Base-by-base conservation (phyloP, 257 asterid species). In the Cynanchum wilfordii region DNA sequence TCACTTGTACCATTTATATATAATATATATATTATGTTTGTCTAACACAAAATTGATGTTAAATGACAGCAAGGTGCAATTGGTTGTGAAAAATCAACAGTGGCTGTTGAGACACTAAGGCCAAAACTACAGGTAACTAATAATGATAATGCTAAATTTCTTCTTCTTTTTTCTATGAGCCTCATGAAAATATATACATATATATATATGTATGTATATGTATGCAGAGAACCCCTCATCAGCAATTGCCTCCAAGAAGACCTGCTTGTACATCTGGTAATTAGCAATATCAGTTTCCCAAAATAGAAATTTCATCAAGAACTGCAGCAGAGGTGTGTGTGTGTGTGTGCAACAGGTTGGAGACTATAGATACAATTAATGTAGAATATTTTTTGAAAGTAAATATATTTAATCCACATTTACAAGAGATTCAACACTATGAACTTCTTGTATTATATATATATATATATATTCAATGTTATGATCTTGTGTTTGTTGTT, bases 191-290 rank as follows among this genome's bases (percentile, higher is more conserved):
- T 33, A 33, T 2, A 33, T 33, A 33, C 4, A 33, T 33, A 33
- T 33, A 33, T 33, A 33, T 4, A 33, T 33, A 33, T 33, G 4
- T 0, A 30, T 30, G 1, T 30, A 30, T 30, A 4, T 30, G 3
- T 66, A 1, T 76, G 77, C 94, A 92, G 98, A 88, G 85, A 82
- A 90, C 97, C 30, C 91, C 92, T 17, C 98, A 84, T 73, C 97
- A 92, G 73, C 98, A 90, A 75, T 75, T 90, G 69, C 98, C 98
- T 17, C 97, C 97, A 13, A 77, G 97, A 55, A 87, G 91, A 74
- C 98, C 98, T 24, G 50, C 79, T 50, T 77, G 75, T 66, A 73
- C 70, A 0, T 73, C 77, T 1, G 72, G 71, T 33, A 22, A 57
- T 10, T 68, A 55, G 25, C 4, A 15, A 15, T 7, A 19, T 33